Conservation (phyloP, 805 yeast species). For the Metschnikowia gruessii region DNA sequence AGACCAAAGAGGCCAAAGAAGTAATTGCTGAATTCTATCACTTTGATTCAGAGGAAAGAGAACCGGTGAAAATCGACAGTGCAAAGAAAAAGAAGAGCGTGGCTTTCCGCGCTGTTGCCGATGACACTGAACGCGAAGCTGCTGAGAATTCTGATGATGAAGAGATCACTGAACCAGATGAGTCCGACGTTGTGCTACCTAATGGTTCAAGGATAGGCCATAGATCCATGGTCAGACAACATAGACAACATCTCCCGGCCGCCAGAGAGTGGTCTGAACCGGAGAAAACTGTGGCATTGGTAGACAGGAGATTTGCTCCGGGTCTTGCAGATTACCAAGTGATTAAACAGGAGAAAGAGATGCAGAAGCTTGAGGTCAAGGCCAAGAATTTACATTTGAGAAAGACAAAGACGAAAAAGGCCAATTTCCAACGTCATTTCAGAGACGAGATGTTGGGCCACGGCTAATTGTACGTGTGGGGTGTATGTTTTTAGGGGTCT, state of each 20-base stretch:
- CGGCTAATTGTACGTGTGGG: constrained; percentile 1
- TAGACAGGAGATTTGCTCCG: constrained; percentile 54
- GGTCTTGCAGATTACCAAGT: constrained; percentile 32
- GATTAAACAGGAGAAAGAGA: constrained; percentile 34
- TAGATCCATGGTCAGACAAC: constrained; percentile 66
- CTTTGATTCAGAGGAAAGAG: constrained; percentile 25
- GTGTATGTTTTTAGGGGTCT: background rate
- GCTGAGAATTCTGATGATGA: constrained; percentile 17
- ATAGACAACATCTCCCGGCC: constrained; percentile 53
- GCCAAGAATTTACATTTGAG: constrained; percentile 27
- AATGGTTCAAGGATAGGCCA: constrained; percentile 81
- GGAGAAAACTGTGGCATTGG: constrained; percentile 70
- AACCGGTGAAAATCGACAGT: constrained; percentile 4
- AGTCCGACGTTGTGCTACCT: constrained; percentile 46
- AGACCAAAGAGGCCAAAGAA: constrained; percentile 36
- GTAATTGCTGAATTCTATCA: constrained; percentile 39
- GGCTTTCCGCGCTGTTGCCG: constrained; percentile 24
- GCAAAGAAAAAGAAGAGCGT: constrained; percentile 24
- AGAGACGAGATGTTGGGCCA: constrained; percentile 64
- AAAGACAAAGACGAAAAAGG: constrained; percentile 24
- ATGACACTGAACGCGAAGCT: constrained; percentile 14
- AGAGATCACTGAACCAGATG: constrained; percentile 17
- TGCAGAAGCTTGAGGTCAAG: constrained; percentile 23
- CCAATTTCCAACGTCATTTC: constrained; percentile 44
- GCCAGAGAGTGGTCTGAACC: constrained; percentile 52